phyloP scores from a whole-genome alignment of 164 flowering plant species.

The Paratinospora sagittata region DNA sequence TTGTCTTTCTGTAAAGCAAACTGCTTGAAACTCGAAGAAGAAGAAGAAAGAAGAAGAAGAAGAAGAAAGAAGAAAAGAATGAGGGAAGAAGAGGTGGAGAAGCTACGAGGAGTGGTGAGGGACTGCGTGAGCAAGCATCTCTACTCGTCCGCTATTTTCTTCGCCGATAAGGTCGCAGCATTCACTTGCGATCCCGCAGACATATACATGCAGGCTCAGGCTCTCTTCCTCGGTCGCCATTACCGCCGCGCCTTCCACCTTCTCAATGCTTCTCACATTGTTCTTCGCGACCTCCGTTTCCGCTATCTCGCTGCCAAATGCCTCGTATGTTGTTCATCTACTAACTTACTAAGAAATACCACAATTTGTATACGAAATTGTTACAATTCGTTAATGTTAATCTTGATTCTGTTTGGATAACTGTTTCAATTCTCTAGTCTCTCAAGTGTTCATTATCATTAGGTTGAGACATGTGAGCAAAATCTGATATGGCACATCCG shows the following conservation, averaged over 20 bases:
- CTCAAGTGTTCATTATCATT: too few relatives aligned
- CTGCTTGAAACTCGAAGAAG: too few relatives aligned
- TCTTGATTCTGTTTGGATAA: too few relatives aligned
- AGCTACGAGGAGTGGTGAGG: conserved; percentile 81
- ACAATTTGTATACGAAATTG: too few relatives aligned
- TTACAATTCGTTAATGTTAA: too few relatives aligned
- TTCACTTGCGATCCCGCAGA: conserved; percentile 90
- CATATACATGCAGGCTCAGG: conserved; percentile 96
- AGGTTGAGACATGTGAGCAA: too few relatives aligned
- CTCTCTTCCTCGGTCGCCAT: conserved; percentile 39
- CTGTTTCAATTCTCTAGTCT: too few relatives aligned
- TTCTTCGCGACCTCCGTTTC: conserved; percentile 83
- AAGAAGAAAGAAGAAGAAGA: too few relatives aligned
- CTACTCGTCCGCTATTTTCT: conserved; percentile 96
- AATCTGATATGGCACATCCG: too few relatives aligned
- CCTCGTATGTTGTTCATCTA: too few relatives aligned
- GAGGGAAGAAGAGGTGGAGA: conserved; percentile 70
- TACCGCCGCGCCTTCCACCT: conserved; percentile 49
- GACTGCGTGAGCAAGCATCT: conserved; percentile 96
- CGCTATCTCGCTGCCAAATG: conserved; percentile 99
- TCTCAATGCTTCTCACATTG: conserved; percentile 77
- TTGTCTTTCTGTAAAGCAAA: not conserved
- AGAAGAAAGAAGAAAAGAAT: not conserved
- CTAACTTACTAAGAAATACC: too few relatives aligned
- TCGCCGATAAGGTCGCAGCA: conserved; percentile 94